A percentile compares a stretch with the other conserved stretches of the same genome.
phyloP scores from a whole-genome alignment of 371 early-diverging fungal genomes.

The Syncephalastrum contaminatum region DNA sequence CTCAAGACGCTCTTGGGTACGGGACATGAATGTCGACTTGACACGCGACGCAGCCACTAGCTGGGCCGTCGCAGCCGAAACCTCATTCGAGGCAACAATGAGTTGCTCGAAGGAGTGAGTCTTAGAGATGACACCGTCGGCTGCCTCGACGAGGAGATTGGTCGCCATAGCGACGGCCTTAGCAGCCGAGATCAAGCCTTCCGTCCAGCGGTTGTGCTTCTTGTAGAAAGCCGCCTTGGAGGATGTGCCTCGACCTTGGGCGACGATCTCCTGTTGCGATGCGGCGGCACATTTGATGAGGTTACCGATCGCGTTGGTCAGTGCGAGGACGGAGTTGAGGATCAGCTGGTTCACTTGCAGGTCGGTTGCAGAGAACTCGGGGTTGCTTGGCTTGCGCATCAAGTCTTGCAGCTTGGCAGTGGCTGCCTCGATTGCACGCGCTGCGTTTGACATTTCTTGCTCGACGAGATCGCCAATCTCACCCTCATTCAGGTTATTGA shows the following conservation, averaged over 20 bases:
- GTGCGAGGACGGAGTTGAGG: constrained; percentile 85
- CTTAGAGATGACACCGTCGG: constrained; percentile 93
- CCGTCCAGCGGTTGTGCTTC: constrained; percentile 98
- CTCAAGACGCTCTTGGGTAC: constrained; percentile 91
- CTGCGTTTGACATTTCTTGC: constrained; percentile 90
- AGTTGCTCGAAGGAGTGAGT: constrained; percentile 91
- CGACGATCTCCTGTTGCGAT: constrained; percentile 96
- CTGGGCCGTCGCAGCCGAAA: constrained; percentile 94
- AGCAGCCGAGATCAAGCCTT: constrained; percentile 97
- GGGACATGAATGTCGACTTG: constrained; percentile 87
- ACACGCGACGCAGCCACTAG: constrained; percentile 97
- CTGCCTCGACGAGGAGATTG: constrained; percentile 88
- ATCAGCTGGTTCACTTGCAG: constrained; percentile 91
- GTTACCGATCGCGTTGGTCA: constrained; percentile 93
- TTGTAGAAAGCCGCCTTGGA: constrained; percentile 94
- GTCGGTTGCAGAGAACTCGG: constrained; percentile 70
- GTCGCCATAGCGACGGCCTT: constrained; percentile 94
- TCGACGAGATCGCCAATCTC: constrained; percentile 93
- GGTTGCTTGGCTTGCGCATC: constrained; percentile 72
- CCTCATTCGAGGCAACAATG: constrained; percentile 95
- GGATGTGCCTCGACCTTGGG: constrained; percentile 86
- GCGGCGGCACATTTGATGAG: constrained; percentile 93
- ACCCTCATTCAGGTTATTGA: constrained; percentile 69
- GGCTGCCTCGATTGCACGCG: constrained; percentile 91
- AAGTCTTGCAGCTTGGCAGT: constrained; percentile 79